Base-by-base conservation (phyloP, 805 yeast genomes). In the Teunomyces atbi region DNA sequence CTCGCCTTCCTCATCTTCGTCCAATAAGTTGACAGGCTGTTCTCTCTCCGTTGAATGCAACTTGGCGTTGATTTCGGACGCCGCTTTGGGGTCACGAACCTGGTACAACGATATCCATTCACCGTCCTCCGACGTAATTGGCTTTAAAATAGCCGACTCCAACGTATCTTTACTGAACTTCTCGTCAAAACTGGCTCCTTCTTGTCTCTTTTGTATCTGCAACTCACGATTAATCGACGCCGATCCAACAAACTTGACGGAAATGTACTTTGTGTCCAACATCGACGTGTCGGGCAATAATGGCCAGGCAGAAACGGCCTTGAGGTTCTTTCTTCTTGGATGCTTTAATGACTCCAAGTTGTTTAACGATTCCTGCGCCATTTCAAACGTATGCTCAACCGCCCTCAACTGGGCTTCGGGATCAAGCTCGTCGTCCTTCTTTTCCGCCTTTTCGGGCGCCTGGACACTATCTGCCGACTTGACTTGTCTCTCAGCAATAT, bases 271-370 rank as follows among this genome's bases (percentile, higher is more conserved):
- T 55, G 88, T 83, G 65, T 94, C 99, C 78, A 89, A 75, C 76
- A 87, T 79, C n/a, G 92, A 83, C 7, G 94, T 82, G 64, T 94
- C 97, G 6, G 99, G 99, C 51, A 91, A 70, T 21, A 94, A 69
- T 20, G 85, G 84, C 89, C 90, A 88, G 1, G 89, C 75, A 49
- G 75, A 77, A 16, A 84, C 90, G 0, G 96, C 96, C 45, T 76
- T 82, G 42, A 89, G 67, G 46, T 79, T 73, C 59, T 78, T 84
- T 68, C 84, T 89, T 21, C 78, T 76, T 27, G 99, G 99, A 68
- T 94, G 99, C 54, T 69, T 75, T 50, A 90, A 69, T 8, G 64
- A 56, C 1, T 66, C 55, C 5, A 61, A 64, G 42, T 74, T 66
- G 10, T 66, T 62, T 43, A 74, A 61, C 1, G 81, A 63, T 39